phyloP scores from a whole-genome alignment of 2,329 filamentous ascomycete genomes.

The Neocucurbitaria cava region DNA sequence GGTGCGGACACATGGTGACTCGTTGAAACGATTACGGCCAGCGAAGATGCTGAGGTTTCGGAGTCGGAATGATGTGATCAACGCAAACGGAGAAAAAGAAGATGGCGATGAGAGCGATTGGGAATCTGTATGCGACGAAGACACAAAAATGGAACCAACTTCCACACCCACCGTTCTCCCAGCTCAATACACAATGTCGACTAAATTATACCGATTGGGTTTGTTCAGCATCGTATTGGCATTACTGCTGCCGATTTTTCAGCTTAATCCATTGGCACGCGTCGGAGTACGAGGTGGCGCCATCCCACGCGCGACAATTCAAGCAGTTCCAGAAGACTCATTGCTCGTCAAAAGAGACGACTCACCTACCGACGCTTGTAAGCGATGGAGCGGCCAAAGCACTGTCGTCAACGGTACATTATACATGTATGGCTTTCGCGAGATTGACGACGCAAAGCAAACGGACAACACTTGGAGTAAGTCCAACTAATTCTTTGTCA shows the following conservation, averaged over 20 bases:
- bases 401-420: constrained; percentile 76
- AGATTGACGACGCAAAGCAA: constrained; percentile 65
- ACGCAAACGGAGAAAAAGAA: constrained; percentile 12
- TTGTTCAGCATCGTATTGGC: constrained; percentile 39
- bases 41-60: constrained; percentile 41
- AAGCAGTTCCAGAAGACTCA: constrained; percentile 17
- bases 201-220: constrained; percentile 37
- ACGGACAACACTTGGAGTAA: constrained; percentile 72
- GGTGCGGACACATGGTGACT: constrained; percentile 29
- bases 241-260: constrained; percentile 43
- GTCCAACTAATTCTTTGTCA: constrained; percentile 22
- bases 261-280: constrained; percentile 33
- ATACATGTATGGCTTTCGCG: constrained; percentile 77
- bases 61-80: constrained; percentile 39
- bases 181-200: constrained; percentile 14
- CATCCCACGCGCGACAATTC: constrained; percentile 30
- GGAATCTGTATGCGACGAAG: constrained; percentile 37
- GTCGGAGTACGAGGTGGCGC: constrained; percentile 35
- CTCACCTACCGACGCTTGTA: constrained; percentile 44
- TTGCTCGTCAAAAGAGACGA: constrained; percentile 38
- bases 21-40: constrained; percentile 32
- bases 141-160: constrained; percentile 20
- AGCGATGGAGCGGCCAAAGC: constrained; percentile 52
- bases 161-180: constrained; percentile 3
- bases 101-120: constrained; percentile 30